These are phyloP conservation scores for Abortiporus biennis DNA, from an alignment of 1,284 basidiomycete genomes.

Conservation along the genomic window DNA sequence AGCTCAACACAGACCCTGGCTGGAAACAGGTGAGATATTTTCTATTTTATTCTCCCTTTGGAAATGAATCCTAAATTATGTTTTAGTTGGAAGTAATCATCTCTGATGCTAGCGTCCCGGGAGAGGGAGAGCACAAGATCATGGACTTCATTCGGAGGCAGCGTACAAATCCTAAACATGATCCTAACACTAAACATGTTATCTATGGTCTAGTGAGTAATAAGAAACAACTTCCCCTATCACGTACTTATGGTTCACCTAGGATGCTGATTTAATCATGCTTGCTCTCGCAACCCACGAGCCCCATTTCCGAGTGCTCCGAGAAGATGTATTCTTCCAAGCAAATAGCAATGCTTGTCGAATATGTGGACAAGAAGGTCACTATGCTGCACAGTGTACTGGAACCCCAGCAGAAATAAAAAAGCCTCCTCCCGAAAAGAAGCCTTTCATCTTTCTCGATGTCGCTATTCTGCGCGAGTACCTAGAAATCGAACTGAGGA, in stretches of 20 bases:
- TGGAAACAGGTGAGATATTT: constrained; percentile 78
- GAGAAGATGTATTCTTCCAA: constrained; percentile 96
- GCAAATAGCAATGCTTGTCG: constrained; percentile 79
- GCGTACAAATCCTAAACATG: constrained; percentile 80
- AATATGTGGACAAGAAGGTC: constrained; percentile 91
- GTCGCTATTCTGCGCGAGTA: constrained; percentile 95
- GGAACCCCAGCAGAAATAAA: constrained; percentile 63
- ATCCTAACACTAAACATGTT: constrained; percentile 94
- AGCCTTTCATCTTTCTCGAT: constrained; percentile 99
- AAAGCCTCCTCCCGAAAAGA: constrained; percentile 72
- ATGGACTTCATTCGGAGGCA: constrained; percentile 98
- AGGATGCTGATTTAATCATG: constrained; percentile 99
- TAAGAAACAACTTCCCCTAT: background rate
- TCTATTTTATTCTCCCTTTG: background rate
- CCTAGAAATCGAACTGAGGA: constrained; percentile 90
- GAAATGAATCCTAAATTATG: constrained; percentile 7
- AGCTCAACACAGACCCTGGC: constrained; percentile 92
- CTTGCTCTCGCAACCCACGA: constrained; percentile 97
- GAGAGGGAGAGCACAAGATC: constrained; percentile 99
- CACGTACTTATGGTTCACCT: background rate
- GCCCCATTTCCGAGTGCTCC: constrained; percentile 93
- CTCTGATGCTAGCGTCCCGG: constrained; percentile 95
- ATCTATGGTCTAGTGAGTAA: constrained; percentile 88
- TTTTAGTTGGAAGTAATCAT: constrained; percentile 88
- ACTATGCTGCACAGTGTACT: constrained; percentile 92